Evolutionary conservation across 2,329 filamentous ascomycete genomes (phyloP), one percentile per base, ranked within the genome.

Genomic region (Cordyceps fumosorosea): DNA sequence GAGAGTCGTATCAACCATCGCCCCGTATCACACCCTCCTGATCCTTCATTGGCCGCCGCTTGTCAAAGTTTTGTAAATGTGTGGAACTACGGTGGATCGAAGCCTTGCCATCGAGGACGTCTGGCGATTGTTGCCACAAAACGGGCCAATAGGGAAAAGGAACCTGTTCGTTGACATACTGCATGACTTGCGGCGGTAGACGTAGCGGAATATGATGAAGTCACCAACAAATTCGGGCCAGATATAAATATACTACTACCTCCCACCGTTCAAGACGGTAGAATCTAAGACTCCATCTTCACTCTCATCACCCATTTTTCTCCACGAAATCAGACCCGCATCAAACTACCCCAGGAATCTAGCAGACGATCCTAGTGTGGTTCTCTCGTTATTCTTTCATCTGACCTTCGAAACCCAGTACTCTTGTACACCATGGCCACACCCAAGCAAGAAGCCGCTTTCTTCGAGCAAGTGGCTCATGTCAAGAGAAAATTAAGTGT

Each of bases 211-310:
- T 52, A 57, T 34, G 18, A 56, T 54, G 65, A 62, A 58, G 64
- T 63, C 63, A 65, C 57, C 44, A 50, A 22, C 20, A 45, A 66
- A 65, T 4, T 16, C 10, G 0, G n/a, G 56, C 18, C 16, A 66
- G 66, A 65, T 75, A 75, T 75, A 75, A 75, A 73, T 67, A 59
- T 65, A 42, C 62, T 60, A 57, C 61, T 62, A 55, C 64, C 67
- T 70, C 71, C 72, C 73, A 76, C 74, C 74, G 74, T 76, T 75
- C 73, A 66, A 71, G 72, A 76, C 74, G 74, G 74, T 76, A 74
- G 67, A 65, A 11, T 50, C 44, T 53, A 56, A 58, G 50, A 42
- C 34, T 55, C 59, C 55, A 29, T 44, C 56, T 24, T 34, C 32
- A 62, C 44, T n/a, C 10, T 48, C 44, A 40, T 22, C 53, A 52